These are phyloP conservation scores for Ricinus communis DNA, from an alignment of 345 rosid species.

Conservation along the genomic window DNA sequence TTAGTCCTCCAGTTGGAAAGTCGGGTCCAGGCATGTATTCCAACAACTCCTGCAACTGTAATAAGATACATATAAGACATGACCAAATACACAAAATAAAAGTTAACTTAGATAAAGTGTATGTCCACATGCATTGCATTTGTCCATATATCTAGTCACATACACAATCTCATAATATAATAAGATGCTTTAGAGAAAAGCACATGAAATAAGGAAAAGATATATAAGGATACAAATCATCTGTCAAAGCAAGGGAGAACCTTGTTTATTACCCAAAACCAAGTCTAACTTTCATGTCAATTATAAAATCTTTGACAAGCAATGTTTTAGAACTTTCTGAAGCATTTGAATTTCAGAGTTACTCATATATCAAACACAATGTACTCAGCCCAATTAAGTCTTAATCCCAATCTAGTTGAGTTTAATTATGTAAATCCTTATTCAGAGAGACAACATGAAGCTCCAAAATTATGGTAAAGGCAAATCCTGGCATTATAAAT, in stretches of 20 bases:
- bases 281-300: background rate
- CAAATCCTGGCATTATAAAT: no score
- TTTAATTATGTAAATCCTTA: background rate
- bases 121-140: background rate
- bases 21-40: conserved; percentile 99
- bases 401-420: no score
- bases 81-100: no score
- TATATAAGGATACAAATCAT: background rate
- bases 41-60: conserved; percentile 87
- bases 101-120: background rate
- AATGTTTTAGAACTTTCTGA: background rate
- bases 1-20: conserved; percentile 96
- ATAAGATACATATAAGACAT: conserved; percentile 3
- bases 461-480: no score
- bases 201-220: background rate
- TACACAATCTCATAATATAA: background rate
- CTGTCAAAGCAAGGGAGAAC: background rate
- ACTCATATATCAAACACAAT: background rate
- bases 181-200: background rate
- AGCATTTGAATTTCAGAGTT: background rate
- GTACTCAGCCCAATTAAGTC: background rate
- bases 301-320: background rate
- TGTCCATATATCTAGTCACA: no score
- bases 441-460: background rate
- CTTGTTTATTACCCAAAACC: background rate